Evolutionary conservation across 2,329 filamentous ascomycete species (phyloP).

Genomic region (Beauveria caledonica): DNA sequence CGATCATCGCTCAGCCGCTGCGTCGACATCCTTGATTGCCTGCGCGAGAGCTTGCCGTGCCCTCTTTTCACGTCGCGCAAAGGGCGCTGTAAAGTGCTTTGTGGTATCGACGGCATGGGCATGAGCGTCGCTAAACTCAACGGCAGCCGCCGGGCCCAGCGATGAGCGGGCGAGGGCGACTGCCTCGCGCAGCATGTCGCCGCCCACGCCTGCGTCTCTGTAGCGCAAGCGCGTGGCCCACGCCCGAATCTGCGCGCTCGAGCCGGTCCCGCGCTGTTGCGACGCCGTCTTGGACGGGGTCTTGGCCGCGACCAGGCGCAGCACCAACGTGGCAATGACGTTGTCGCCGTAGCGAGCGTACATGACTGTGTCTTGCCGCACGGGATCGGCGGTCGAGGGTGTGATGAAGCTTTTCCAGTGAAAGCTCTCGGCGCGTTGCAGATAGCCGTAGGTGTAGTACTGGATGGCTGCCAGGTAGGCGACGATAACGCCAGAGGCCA

Average conservation of each 20-base stretch:
- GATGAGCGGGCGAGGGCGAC: conserved; percentile 55
- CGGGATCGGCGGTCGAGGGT: conserved; percentile 13
- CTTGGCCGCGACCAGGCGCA: conserved; percentile 45
- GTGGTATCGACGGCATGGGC: conserved; percentile 59
- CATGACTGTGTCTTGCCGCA: conserved; percentile 46
- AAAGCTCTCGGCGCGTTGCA: conserved; percentile 54
- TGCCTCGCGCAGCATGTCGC: conserved; percentile 63
- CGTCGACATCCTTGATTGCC: conserved; percentile 16
- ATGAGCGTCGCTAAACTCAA: conserved; percentile 68
- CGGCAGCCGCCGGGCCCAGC: conserved; percentile 50
- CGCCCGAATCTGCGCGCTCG: conserved; percentile 60
- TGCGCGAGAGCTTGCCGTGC: conserved; percentile 39
- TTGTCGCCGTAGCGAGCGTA: conserved; percentile 58
- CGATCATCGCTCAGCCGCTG: not conserved
- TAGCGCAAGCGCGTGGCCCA: conserved; percentile 72
- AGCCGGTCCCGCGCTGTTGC: conserved; percentile 30
- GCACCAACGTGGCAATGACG: conserved; percentile 61
- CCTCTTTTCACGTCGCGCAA: conserved; percentile 46
- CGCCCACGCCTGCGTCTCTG: conserved; percentile 61
- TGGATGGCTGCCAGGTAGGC: conserved; percentile 53
- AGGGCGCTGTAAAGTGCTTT: conserved; percentile 48
- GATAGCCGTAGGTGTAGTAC: conserved; percentile 52
- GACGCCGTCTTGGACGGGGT: not conserved
- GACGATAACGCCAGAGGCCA: conserved; percentile 54
- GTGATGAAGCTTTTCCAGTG: conserved; percentile 52